These are phyloP conservation scores for Xylaria venustula DNA, from an alignment of 495 filamentous ascomycete species.

Conservation along the genomic window DNA sequence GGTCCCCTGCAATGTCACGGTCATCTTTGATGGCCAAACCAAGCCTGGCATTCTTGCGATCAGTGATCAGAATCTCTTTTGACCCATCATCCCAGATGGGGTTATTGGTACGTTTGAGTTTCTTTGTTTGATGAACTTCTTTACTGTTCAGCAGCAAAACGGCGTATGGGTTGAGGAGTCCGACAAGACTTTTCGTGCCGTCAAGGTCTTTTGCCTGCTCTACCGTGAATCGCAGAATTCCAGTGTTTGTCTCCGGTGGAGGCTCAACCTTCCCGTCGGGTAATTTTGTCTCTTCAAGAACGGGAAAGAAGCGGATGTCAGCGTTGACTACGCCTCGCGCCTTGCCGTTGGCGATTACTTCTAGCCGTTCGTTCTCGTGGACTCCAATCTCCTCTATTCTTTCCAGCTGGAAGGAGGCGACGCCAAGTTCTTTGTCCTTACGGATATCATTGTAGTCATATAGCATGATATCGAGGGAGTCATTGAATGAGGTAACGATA, in stretches of 20 bases:
- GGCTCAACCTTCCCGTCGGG: slow-evolving; percentile 76
- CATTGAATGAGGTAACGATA: slow-evolving; percentile 85
- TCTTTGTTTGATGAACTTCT: slow-evolving; percentile 79
- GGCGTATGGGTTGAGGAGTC: slow-evolving; percentile 86
- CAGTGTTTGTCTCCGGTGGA: slow-evolving; percentile 83
- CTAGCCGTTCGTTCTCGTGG: slow-evolving; percentile 80
- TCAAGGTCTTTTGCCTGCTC: slow-evolving; percentile 97
- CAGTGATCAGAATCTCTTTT: slow-evolving; percentile 91
- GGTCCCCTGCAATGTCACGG: slow-evolving; percentile 77
- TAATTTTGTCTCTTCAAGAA: slow-evolving; percentile 68
- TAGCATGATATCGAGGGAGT: slow-evolving; percentile 75
- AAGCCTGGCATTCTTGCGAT: slow-evolving; percentile 83
- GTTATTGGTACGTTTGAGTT: slow-evolving; percentile 93
- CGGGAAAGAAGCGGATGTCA: slow-evolving; percentile 94
- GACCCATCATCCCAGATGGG: slow-evolving; percentile 88
- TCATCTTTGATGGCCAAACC: slow-evolving; percentile 95
- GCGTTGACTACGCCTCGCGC: slow-evolving; percentile 72
- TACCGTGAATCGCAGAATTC: slow-evolving; percentile 87
- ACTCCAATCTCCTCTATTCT: slow-evolving; percentile 71
- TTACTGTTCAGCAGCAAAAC: slow-evolving; percentile 84
- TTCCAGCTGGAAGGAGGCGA: slow-evolving; percentile 79
- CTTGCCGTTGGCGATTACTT: slow-evolving; percentile 82
- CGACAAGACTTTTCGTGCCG: slow-evolving; percentile 82
- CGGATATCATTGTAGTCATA: slow-evolving; percentile 94
- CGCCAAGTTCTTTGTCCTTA: slow-evolving; percentile 94